A percentile compares a stretch with the other conserved stretches of the same genome.
Conservation (phyloP, 2,329 filamentous ascomycete genomes). For the Aspergillus ustus region DNA sequence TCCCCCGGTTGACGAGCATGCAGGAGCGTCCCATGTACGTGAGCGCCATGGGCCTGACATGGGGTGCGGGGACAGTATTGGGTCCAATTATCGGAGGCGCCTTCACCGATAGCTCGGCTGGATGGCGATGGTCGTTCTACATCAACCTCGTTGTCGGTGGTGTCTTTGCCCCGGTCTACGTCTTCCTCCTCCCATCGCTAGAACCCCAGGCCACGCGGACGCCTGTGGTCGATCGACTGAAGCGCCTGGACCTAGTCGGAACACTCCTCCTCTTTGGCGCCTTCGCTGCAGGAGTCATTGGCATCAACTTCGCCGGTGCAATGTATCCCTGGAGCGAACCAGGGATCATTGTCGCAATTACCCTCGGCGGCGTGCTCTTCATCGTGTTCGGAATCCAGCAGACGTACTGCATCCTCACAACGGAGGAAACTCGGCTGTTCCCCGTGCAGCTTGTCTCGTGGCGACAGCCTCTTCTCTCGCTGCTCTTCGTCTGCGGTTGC, state of each 20-base stretch:
- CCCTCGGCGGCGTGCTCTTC: conserved; percentile 49
- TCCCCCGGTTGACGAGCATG: conserved; percentile 24
- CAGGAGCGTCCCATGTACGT: conserved; percentile 37
- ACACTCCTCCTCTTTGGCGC: conserved; percentile 49
- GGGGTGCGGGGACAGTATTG: conserved; percentile 43
- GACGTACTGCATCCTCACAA: conserved; percentile 48
- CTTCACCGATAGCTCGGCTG: conserved; percentile 22
- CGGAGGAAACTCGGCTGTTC: conserved; percentile 50
- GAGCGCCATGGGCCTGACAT: conserved; percentile 38
- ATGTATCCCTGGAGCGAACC: conserved; percentile 54
- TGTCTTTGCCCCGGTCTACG: conserved; percentile 46
- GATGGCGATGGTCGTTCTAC: conserved; percentile 55
- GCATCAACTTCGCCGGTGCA: conserved; percentile 56
- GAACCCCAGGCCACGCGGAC: conserved; percentile 28
- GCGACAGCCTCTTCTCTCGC: neutral
- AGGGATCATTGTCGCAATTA: conserved; percentile 16
- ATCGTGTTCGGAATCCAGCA: conserved; percentile 56
- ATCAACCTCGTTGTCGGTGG: conserved; percentile 59
- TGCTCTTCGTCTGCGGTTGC: conserved; percentile 1
- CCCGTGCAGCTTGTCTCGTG: conserved; percentile 48
- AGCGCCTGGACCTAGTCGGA: conserved; percentile 39
- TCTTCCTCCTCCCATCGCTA: conserved; percentile 48
- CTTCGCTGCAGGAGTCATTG: conserved; percentile 50
- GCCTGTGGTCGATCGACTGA: conserved; percentile 45
- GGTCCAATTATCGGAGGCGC: conserved; percentile 36